Percentiles rank a stretch among this genome's conserved stretches.
These are phyloP conservation scores for Podospora conica DNA, from an alignment of 495 filamentous ascomycete species.

Conservation along the genomic window DNA sequence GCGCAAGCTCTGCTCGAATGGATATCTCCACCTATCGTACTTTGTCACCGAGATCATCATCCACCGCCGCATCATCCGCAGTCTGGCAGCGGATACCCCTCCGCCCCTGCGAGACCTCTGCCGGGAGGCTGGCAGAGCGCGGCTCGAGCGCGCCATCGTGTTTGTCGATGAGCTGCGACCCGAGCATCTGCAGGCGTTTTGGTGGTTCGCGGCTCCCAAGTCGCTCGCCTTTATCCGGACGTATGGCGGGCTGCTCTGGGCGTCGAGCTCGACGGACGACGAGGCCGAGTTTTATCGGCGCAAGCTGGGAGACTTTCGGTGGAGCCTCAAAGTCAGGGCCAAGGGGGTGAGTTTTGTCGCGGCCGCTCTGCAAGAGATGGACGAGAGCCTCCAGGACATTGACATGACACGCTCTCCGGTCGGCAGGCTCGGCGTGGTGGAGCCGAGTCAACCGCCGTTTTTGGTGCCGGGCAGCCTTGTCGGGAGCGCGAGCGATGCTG, in stretches of 20 bases:
- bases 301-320: conserved; percentile 65
- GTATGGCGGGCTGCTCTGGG: conserved; percentile 60
- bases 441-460: not conserved
- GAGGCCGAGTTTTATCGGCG: conserved; percentile 75
- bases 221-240: conserved; percentile 59
- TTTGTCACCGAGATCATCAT: conserved; percentile 63
- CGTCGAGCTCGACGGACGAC: conserved; percentile 57
- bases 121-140: conserved; percentile 61
- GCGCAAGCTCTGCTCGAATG: conserved; percentile 39
- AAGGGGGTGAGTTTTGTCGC: conserved; percentile 25
- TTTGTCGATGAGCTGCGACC: conserved; percentile 53
- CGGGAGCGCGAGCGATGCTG: conserved; percentile 5
- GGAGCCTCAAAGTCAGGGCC: conserved; percentile 51
- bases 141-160: conserved; percentile 50
- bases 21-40: conserved; percentile 61
- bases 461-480: not conserved
- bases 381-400: conserved; percentile 26
- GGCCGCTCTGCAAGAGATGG: conserved; percentile 23
- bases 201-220: conserved; percentile 56
- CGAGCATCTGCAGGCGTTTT: conserved; percentile 55
- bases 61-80: conserved; percentile 56
- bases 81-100: conserved; percentile 37
- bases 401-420: conserved; percentile 20
- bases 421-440: not conserved
- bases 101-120: conserved; percentile 64